Evolutionary conservation across 352 stramenopile species (phyloP), one percentile per base, ranked within the genome.

Genomic region (Globisporangium uncinulatum): DNA sequence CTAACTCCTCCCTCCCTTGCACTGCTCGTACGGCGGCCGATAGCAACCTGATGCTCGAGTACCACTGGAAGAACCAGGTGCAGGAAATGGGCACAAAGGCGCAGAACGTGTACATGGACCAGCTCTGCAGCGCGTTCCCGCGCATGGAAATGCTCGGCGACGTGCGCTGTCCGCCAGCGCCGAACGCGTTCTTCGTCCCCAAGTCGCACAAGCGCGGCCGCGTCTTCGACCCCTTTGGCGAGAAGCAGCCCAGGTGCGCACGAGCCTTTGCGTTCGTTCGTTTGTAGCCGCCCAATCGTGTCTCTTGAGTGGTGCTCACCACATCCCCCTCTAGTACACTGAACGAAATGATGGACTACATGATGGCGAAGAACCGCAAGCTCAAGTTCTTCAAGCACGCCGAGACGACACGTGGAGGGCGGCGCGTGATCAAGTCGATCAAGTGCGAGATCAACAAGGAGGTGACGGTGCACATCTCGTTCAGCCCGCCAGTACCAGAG

Each of bases 341-440:
- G 44, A 90, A 89, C 49, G 82, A 94, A 55, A 94, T 94, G 84
- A 92, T 94, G 84, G 84, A 94, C 62, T 94, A 78, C 59, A 86
- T 94, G 74, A 92, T 92, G 78, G 78, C 76, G 54, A 90, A 89
- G 57, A 94, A 92, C 58, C 81, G 82, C 57, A 92, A 91, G 55
- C 79, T 91, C 68, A 92, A 92, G 68, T 94, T 94, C 54, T 92
- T 88, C 63, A 94, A 94, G 63, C 84, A 92, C 45, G 74, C 79
- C 10, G 84, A 94, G 66, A 94, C 84, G 14, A 94, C 84, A 34
- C 76, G 84, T 24, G 84, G 84, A 20, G 84, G 84, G 13, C 82
- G 84, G n/a, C 83, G 83, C 62, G 84, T 94, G 37, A 94, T 94
- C 68, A 87, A 85, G 56, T 85, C 82, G 32, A 88, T 94, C 51